Evolutionary conservation across 345 rosid species (phyloP), one percentile per base, ranked within the genome.

Genomic region (Syzygium jambos): DNA sequence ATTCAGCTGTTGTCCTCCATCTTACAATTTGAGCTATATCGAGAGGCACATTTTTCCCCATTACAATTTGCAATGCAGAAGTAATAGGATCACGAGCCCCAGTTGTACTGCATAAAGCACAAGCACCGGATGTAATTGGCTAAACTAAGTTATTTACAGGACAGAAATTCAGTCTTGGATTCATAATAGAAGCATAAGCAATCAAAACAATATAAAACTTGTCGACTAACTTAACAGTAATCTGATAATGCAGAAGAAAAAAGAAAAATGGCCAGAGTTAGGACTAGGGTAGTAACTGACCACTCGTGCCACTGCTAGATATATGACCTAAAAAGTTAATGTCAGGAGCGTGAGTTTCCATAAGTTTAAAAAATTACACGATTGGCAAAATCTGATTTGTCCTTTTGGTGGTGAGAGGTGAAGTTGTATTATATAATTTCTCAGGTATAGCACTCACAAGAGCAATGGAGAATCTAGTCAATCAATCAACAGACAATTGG

Each of bases 1-100:
- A 95, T 82, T 91, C 88, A 57, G 94, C 87, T 78, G 95, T 90
- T 49, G 91, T 88, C 92, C 93, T 96, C 99, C 99, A 97, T 91
- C 98, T 96, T 91, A 97, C 98, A 90, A 97, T 94, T 91, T 97
- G 99, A 93, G 96, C 97, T 89, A 94, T 88, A 90, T 97, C 99
- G 86, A 97, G 98, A 89, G 87, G 82, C 87, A 95, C 84, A 90
- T 93, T 93, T 93, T 95, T 95, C 29, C 99, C 99, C 88, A 97
- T 90, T 87, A 95, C 93, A 90, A 97, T 93, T 88, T 97, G 97
- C 93, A 97, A 88, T 7, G 98, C 97, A 68, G 99, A 97, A 91
- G 98, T 97, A 87, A 93, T 84, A 88, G 98, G 97, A 94, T 97
- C 99, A 88, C 99, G 94, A 91, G 95, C 92, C 88, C 99, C 98